These are phyloP conservation scores for Backusella macrospora DNA, from an alignment of 192 early-diverging fungal genomes.

Conservation along the genomic window DNA sequence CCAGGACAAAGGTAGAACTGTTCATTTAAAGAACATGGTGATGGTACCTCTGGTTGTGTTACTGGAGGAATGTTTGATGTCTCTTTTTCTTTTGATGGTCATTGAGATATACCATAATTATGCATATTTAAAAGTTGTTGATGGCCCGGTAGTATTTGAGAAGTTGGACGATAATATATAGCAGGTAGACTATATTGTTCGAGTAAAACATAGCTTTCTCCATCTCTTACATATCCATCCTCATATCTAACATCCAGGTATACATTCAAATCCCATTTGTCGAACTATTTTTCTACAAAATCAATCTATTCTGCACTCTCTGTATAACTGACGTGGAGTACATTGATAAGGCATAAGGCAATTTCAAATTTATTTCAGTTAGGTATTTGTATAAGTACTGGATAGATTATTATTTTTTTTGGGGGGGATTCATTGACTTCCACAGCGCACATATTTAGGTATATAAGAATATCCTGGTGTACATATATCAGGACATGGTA, in stretches of 20 bases:
- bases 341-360: not conserved
- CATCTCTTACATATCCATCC: not conserved
- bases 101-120: not conserved
- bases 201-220: not conserved
- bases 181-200: not conserved
- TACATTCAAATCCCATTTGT: not conserved
- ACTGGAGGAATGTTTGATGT: not conserved
- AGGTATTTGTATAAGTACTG: not conserved
- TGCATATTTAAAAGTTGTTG: not conserved
- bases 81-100: not conserved
- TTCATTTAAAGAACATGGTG: not conserved
- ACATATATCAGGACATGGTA: not conserved
- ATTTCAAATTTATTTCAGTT: no score
- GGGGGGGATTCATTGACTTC: not conserved
- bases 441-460: not conserved
- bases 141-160: not conserved
- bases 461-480: not conserved
- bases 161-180: not conserved
- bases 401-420: not conserved
- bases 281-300: not conserved
- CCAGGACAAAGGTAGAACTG: not conserved
- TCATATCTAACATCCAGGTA: not conserved
- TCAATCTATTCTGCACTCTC: not conserved
- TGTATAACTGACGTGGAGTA: not conserved
- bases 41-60: not conserved